These are phyloP conservation scores for Speleostelium caveatum DNA, from an alignment of 78 protist genomes.

Conservation along the genomic window DNA sequence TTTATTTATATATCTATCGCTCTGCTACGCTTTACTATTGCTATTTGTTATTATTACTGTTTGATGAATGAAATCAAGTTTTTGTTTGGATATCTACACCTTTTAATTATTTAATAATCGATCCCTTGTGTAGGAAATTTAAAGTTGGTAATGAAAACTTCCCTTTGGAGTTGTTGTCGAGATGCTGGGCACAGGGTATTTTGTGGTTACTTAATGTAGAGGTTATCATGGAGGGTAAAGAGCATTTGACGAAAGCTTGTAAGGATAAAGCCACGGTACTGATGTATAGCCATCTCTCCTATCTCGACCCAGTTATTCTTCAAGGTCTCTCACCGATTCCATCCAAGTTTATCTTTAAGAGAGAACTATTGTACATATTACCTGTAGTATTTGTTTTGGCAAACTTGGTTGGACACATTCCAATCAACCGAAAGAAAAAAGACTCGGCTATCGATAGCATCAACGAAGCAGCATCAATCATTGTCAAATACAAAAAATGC, in stretches of 20 bases:
- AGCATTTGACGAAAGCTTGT: not conserved
- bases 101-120: not conserved
- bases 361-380: constrained; percentile 35
- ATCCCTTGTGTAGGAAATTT: not conserved
- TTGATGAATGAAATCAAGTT: constrained; percentile 1
- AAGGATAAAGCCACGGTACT: constrained; percentile 24
- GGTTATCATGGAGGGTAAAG: constrained; percentile 1
- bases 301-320: constrained; percentile 60
- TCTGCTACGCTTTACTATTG: not conserved
- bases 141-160: not conserved
- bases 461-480: constrained; percentile 21
- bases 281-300: constrained; percentile 41
- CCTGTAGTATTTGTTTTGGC: constrained; percentile 39
- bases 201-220: constrained; percentile 20
- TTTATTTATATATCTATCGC: not conserved
- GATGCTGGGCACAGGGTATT: constrained; percentile 36
- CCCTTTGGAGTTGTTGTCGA: constrained; percentile 8
- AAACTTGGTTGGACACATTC: constrained; percentile 49
- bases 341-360: constrained; percentile 38
- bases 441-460: constrained; percentile 55
- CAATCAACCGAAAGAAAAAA: constrained; percentile 61
- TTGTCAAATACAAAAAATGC: not conserved
- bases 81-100: constrained; percentile 38
- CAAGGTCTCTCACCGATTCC: constrained; percentile 52
- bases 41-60: not conserved